A percentile compares a stretch with the other conserved stretches of the same genome.
Conservation (phyloP, 345 rosid species). For the Bretschneidera sinensis region DNA sequence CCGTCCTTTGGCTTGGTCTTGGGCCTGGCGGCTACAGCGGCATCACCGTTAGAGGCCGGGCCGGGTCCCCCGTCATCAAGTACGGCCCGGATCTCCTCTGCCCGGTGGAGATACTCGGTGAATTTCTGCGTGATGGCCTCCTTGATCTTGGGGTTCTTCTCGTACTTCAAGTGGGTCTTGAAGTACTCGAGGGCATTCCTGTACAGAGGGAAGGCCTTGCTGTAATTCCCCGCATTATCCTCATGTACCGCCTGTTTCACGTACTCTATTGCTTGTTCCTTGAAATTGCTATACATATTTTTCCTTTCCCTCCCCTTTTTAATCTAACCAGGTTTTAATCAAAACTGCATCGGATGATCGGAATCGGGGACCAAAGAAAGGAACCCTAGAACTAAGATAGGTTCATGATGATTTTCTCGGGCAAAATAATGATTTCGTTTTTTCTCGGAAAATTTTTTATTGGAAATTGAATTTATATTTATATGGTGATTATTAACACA, state of each 20-base stretch:
- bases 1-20: constrained; percentile 86
- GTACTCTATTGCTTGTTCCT: constrained; percentile 93
- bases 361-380: neutral
- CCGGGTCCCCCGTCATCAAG: constrained; percentile 82
- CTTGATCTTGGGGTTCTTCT: constrained; percentile 84
- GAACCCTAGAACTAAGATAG: neutral
- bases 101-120: constrained; percentile 89
- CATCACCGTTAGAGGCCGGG: constrained; percentile 65
- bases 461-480: too few species aligned
- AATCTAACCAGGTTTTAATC: neutral
- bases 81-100: constrained; percentile 92
- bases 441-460: too few species aligned
- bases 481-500: too few species aligned
- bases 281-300: constrained; percentile 89
- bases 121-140: constrained; percentile 81
- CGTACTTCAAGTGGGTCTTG: constrained; percentile 90
- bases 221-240: constrained; percentile 88
- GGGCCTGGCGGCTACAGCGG: constrained; percentile 66
- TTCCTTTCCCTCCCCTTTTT: neutral
- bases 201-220: constrained; percentile 78
- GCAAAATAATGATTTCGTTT: too few species aligned
- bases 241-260: constrained; percentile 88
- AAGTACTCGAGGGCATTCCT: constrained; percentile 97
- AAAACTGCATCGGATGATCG: neutral
- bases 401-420: neutral